phyloP scores from a whole-genome alignment of 2,329 filamentous ascomycete species.

The Cladophialophora psammophila region DNA sequence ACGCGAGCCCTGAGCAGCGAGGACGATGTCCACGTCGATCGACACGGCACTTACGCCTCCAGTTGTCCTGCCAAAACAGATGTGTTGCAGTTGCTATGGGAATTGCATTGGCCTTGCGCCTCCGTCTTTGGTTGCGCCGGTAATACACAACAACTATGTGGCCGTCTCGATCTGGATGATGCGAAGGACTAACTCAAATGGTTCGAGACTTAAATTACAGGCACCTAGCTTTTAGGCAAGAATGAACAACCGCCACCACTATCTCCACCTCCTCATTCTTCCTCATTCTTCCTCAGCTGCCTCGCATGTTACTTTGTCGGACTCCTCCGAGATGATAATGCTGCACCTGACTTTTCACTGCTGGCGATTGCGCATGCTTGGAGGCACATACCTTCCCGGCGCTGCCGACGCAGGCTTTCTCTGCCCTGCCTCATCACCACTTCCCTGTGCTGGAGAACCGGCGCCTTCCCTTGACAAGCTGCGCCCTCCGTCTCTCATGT shows the following conservation, averaged over 20 bases:
- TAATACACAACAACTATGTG: constrained; percentile 7
- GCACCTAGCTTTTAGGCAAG: constrained; percentile 19
- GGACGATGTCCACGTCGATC: neutral
- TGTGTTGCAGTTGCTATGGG: neutral
- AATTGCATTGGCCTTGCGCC: constrained; percentile 18
- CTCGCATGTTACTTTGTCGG: neutral
- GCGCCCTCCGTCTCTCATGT: constrained; percentile 44
- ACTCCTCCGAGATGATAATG: neutral
- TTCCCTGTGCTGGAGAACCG: constrained; percentile 30
- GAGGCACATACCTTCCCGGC: constrained; percentile 37
- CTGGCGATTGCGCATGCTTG: constrained; percentile 38
- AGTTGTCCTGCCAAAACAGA: neutral
- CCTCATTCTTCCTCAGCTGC: neutral
- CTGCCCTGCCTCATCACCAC: constrained; percentile 27
- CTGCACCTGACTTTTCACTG: constrained; percentile 1
- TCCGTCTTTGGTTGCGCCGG: neutral
- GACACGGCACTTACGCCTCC: neutral
- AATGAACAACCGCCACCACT: constrained; percentile 10
- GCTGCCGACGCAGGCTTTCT: constrained; percentile 31
- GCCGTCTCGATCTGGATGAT: constrained; percentile 1
- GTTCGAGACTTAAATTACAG: constrained; percentile 28
- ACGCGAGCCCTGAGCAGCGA: neutral
- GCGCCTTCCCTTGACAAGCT: constrained; percentile 35
- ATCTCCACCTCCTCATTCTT: constrained; percentile 8
- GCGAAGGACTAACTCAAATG: constrained; percentile 7